A percentile compares a stretch with the other conserved stretches of the same genome.
Conservation (phyloP, 805 yeast genomes). For the Lipomyces sp. region DNA sequence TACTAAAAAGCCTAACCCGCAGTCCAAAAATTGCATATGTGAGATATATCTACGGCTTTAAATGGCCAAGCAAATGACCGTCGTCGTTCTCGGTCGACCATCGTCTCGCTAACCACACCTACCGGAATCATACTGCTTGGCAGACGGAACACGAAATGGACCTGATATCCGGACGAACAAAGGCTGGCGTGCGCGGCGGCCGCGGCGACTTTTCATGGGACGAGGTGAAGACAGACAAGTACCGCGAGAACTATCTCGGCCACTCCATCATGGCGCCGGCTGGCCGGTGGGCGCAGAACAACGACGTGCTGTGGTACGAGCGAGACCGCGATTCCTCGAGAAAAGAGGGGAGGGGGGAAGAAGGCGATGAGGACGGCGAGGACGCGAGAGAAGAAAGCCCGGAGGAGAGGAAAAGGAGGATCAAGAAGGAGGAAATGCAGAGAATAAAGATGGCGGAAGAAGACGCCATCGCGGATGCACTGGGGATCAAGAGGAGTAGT, state of each 20-base stretch:
- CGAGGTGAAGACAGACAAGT: slow-evolving; percentile 31
- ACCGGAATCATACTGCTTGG: too few relatives aligned
- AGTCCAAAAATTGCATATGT: too few relatives aligned
- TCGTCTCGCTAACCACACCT: too few relatives aligned
- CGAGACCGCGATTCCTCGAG: too few relatives aligned
- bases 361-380: not conserved
- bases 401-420: slow-evolving; percentile 4
- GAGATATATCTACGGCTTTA: too few relatives aligned
- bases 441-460: slow-evolving; percentile 25
- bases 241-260: slow-evolving; percentile 33
- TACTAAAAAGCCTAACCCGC: too few relatives aligned
- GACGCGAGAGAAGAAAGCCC: slow-evolving; percentile 1
- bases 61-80: too few relatives aligned
- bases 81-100: too few relatives aligned
- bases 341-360: not conserved
- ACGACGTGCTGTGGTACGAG: slow-evolving; percentile 33
- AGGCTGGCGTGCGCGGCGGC: slow-evolving; percentile 30
- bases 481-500: slow-evolving; percentile 10
- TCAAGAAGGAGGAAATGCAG: slow-evolving; percentile 12
- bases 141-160: slow-evolving; percentile 26
- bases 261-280: slow-evolving; percentile 35
- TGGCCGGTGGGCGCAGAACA: slow-evolving; percentile 30
- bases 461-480: slow-evolving; percentile 26
- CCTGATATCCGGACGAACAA: slow-evolving; percentile 10
- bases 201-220: slow-evolving; percentile 33